A percentile compares a stretch with the other conserved stretches of the same genome.
Evolutionary conservation across 2,329 filamentous ascomycete species (phyloP).

Genomic region (Sclerotinia spermophila): DNA sequence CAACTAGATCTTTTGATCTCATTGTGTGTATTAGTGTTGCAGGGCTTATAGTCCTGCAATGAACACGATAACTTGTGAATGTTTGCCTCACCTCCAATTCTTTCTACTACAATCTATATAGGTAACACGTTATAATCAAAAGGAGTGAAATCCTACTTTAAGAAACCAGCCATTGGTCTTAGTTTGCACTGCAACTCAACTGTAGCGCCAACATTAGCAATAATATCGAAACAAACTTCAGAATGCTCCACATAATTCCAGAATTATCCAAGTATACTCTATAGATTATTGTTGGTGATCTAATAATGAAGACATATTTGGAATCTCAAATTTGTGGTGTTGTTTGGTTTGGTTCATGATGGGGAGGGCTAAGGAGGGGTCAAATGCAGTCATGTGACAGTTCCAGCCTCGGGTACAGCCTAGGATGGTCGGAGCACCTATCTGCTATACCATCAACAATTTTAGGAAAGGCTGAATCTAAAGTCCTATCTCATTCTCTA

Average conservation of each 20-base stretch:
- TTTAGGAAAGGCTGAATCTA: neutral
- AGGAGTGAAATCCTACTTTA: too few relatives aligned
- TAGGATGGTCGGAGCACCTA: neutral
- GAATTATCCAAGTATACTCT: neutral
- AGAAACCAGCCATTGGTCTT: too few relatives aligned
- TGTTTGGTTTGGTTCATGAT: neutral
- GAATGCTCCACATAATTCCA: neutral
- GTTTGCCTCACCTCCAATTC: too few relatives aligned
- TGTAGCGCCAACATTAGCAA: neutral
- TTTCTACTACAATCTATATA: too few relatives aligned
- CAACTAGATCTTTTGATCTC: too few relatives aligned
- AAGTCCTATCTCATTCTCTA: neutral
- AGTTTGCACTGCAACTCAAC: too few relatives aligned
- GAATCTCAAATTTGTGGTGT: neutral
- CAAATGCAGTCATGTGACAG: neutral
- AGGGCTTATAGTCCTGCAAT: too few relatives aligned
- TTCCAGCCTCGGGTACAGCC: neutral
- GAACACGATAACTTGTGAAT: too few relatives aligned
- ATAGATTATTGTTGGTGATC: neutral
- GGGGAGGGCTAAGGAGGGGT: neutral
- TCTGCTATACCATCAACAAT: neutral
- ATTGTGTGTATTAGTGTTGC: too few relatives aligned
- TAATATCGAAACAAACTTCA: neutral
- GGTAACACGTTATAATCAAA: too few relatives aligned
- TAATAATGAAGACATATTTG: neutral